Conservation (phyloP, 306 rosid genomes). For the Cucumis hystrix region DNA sequence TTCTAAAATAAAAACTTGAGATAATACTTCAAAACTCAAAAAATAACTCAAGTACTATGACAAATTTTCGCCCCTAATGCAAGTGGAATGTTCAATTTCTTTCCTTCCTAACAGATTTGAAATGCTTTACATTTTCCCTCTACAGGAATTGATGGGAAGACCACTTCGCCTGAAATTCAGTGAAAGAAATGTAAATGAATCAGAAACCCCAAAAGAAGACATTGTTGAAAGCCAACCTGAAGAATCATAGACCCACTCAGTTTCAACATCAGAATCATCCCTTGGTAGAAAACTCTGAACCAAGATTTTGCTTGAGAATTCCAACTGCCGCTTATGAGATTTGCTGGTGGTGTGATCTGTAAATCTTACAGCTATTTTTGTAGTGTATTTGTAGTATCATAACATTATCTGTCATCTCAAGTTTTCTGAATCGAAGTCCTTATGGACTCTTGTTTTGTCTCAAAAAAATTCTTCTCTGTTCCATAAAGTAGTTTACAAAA, state of each 20-base stretch:
- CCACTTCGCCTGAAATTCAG: constrained; percentile 62
- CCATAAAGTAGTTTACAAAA: neutral
- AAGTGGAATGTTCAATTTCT: neutral
- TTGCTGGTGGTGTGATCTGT: neutral
- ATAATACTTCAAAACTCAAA: neutral
- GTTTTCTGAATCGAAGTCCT: neutral
- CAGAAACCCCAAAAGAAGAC: constrained; percentile 35
- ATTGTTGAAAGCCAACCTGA: constrained; percentile 4
- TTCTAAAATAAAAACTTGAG: neutral
- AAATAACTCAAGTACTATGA: neutral
- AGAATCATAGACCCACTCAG: constrained; percentile 16
- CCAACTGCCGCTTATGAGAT: neutral
- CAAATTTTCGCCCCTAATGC: neutral
- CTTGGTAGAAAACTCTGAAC: neutral
- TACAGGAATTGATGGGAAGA: constrained; percentile 72
- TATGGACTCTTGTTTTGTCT: neutral
- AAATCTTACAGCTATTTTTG: neutral
- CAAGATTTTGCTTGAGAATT: neutral
- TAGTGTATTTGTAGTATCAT: neutral
- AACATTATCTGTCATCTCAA: neutral
- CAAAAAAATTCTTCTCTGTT: neutral
- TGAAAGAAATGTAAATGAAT: constrained; percentile 31
- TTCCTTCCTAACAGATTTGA: neutral
- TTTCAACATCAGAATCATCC: constrained; percentile 3
- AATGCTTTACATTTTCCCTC: neutral